Conservation (phyloP, 805 yeast genomes). For the Wickerhamomyces hampshirensis region DNA sequence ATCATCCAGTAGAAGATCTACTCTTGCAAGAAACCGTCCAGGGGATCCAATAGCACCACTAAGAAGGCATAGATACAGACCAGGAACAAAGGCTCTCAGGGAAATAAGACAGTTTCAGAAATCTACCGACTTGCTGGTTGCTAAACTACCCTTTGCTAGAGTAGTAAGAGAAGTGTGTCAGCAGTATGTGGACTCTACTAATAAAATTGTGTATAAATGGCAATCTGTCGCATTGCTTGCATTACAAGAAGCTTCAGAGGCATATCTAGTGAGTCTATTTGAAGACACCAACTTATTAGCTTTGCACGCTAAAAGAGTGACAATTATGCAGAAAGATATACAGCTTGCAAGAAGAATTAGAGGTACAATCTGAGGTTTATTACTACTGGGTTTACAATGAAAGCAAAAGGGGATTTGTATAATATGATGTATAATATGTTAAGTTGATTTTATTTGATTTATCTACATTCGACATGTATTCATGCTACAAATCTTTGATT, state of each 20-base stretch:
- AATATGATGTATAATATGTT: no score
- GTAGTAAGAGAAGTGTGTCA: conserved; percentile 71
- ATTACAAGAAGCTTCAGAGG: conserved; percentile 78
- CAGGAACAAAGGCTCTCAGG: conserved; percentile 62
- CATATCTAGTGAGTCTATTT: conserved; percentile 63
- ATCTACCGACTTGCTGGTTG: conserved; percentile 59
- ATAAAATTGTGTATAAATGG: conserved; percentile 63
- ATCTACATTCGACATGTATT: no score
- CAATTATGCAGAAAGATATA: conserved; percentile 79
- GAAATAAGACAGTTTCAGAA: conserved; percentile 68
- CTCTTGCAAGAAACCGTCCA: conserved; percentile 42
- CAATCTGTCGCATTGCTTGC: conserved; percentile 75
- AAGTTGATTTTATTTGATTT: no score
- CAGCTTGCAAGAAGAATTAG: conserved; percentile 75
- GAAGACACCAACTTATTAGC: conserved; percentile 80
- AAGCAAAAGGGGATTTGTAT: no score
- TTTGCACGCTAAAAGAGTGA: conserved; percentile 76
- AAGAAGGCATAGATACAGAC: conserved; percentile 43
- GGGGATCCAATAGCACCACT: conserved; percentile 43
- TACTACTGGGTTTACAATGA: no score
- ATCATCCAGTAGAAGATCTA: conserved; percentile 11
- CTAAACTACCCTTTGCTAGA: conserved; percentile 76
- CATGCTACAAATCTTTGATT: no score
- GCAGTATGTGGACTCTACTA: conserved; percentile 41
- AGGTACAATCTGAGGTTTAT: conserved; percentile 33